A percentile compares a stretch with the other conserved stretches of the same genome.
phyloP scores from a whole-genome alignment of 176 grass and related monocot genomes.

The Musa itinerans region DNA sequence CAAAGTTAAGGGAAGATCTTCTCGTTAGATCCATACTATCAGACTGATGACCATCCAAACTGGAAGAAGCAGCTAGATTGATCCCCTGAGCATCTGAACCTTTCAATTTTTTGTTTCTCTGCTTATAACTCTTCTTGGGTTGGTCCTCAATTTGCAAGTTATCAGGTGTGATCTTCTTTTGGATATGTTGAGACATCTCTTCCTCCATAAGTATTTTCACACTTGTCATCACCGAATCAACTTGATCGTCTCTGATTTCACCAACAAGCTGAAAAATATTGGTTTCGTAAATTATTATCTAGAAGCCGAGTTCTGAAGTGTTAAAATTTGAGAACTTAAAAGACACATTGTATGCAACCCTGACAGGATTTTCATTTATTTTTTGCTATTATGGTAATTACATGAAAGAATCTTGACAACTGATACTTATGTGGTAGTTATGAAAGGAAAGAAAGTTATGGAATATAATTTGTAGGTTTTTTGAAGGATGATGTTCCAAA shows the following conservation, averaged over 20 bases:
- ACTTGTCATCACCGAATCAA: slow-evolving; percentile 21
- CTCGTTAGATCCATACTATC: slow-evolving; percentile 32
- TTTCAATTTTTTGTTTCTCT: slow-evolving; percentile 42
- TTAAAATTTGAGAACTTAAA: background rate
- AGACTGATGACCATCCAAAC: slow-evolving; percentile 23
- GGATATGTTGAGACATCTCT: slow-evolving; percentile 44
- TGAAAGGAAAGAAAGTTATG: too few relatives aligned
- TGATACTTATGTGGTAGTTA: too few relatives aligned
- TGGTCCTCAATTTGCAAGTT: slow-evolving; percentile 27
- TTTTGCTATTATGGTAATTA: too few relatives aligned
- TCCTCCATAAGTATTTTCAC: slow-evolving; percentile 88
- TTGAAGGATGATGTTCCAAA: too few relatives aligned
- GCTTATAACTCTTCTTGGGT: slow-evolving; percentile 29
- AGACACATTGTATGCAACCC: background rate
- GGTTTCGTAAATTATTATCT: too few relatives aligned
- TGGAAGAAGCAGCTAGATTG: slow-evolving; percentile 23
- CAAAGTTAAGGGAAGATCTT: slow-evolving; percentile 52
- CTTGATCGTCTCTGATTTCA: slow-evolving; percentile 15
- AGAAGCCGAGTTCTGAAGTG: background rate
- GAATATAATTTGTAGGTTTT: too few relatives aligned
- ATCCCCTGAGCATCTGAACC: slow-evolving; percentile 4
- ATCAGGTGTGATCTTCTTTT: slow-evolving; percentile 52
- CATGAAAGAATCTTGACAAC: too few relatives aligned
- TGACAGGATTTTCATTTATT: background rate
- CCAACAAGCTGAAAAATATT: slow-evolving; percentile 37